Evolutionary conservation across 1,139 yeast genomes (phyloP).

Genomic region (Geotrichum siamense): DNA sequence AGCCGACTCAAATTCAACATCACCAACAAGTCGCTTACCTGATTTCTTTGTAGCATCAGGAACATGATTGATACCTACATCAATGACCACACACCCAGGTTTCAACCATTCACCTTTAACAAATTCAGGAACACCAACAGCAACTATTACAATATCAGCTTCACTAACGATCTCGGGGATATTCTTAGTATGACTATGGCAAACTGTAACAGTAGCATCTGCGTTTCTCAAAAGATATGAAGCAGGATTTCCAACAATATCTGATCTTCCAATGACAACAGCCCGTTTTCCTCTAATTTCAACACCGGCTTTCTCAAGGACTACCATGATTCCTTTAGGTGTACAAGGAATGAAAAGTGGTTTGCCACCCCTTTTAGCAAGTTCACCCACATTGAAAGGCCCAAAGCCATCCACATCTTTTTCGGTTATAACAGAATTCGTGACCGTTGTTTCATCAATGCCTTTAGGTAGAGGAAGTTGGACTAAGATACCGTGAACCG

Average conservation of each 20-base stretch:
- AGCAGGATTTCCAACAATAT: slow-evolving; percentile 92
- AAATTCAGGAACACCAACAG: slow-evolving; percentile 78
- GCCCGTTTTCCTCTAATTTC: slow-evolving; percentile 68
- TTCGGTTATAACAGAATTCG: slow-evolving; percentile 65
- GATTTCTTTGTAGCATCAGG: slow-evolving; percentile 69
- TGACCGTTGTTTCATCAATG: slow-evolving; percentile 69
- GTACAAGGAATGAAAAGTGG: slow-evolving; percentile 92
- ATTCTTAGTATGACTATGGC: slow-evolving; percentile 70
- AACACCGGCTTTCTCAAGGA: slow-evolving; percentile 62
- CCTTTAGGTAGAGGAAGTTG: slow-evolving; percentile 88
- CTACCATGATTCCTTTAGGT: slow-evolving; percentile 84
- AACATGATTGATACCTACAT: slow-evolving; percentile 90
- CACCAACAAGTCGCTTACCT: slow-evolving; percentile 88
- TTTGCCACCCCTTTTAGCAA: slow-evolving; percentile 77
- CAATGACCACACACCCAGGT: slow-evolving; percentile 78
- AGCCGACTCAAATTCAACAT: slow-evolving; percentile 74
- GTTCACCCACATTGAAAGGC: slow-evolving; percentile 80
- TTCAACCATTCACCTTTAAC: slow-evolving; percentile 89
- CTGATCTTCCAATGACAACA: slow-evolving; percentile 94
- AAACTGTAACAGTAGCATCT: slow-evolving; percentile 79
- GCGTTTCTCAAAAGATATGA: slow-evolving; percentile 71
- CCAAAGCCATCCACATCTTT: slow-evolving; percentile 98
- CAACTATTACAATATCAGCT: slow-evolving; percentile 90
- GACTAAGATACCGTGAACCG: slow-evolving; percentile 81
- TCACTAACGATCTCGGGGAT: slow-evolving; percentile 51